Percentiles rank a stretch among this genome's conserved stretches.
Evolutionary conservation across 1,139 yeast species (phyloP).

Genomic region (Sugiyamaella paludigena): DNA sequence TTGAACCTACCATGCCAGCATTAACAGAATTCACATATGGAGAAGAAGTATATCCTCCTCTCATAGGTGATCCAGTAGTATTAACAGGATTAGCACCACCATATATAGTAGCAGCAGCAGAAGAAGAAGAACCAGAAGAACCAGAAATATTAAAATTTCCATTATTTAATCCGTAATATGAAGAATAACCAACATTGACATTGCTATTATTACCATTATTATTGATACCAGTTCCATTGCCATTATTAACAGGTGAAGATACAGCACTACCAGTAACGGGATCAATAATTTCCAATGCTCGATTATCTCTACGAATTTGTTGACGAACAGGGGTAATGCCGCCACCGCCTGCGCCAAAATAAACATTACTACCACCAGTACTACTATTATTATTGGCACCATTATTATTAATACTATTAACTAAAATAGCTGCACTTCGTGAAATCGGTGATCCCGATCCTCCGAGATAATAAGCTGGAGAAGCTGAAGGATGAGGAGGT

Average conservation of each 20-base stretch:
- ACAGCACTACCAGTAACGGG: conserved; percentile 68
- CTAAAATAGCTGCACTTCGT: conserved; percentile 1
- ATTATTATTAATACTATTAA: conserved; percentile 1
- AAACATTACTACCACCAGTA: conserved; percentile 1
- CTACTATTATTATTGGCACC: background rate
- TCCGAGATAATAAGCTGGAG: conserved; percentile 21
- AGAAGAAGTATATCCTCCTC: background rate
- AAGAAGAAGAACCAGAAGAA: background rate
- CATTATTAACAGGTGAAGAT: conserved; percentile 45
- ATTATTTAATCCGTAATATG: background rate
- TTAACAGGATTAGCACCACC: background rate
- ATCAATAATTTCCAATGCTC: conserved; percentile 66
- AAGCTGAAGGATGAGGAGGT: conserved; percentile 18
- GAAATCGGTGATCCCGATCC: conserved; percentile 15
- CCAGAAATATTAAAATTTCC: background rate
- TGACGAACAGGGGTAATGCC: conserved; percentile 34
- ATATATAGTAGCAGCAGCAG: background rate
- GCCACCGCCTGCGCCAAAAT: conserved; percentile 2
- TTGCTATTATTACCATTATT: background rate
- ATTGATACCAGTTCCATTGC: background rate
- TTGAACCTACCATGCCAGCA: conserved; percentile 6
- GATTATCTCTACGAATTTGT: conserved; percentile 47
- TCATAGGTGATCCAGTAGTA: conserved; percentile 10
- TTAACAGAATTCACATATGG: conserved; percentile 6
- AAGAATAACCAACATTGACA: background rate